Evolutionary conservation across 495 filamentous ascomycete species (phyloP).

Genomic region (Aspergillus bertholletiae): DNA sequence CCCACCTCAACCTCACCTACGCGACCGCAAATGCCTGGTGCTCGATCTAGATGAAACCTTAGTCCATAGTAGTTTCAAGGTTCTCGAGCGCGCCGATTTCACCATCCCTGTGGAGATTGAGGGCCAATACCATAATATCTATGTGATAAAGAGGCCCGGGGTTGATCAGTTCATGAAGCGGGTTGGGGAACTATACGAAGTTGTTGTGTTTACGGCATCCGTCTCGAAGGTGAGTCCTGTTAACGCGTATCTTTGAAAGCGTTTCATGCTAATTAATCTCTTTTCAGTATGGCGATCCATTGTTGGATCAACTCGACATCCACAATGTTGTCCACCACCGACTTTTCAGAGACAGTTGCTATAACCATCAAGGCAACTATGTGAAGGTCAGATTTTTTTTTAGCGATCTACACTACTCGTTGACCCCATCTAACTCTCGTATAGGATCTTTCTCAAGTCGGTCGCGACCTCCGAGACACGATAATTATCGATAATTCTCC

Average conservation of each 20-base stretch:
- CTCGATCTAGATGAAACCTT: conserved; percentile 97
- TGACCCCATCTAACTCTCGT: conserved; percentile 4
- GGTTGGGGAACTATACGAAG: conserved; percentile 95
- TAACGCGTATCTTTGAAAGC: not conserved
- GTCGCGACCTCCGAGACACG: conserved; percentile 91
- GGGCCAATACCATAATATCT: conserved; percentile 98
- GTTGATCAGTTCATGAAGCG: conserved; percentile 99
- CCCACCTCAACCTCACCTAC: conserved; percentile 69
- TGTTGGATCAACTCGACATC: conserved; percentile 96
- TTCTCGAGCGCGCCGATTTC: conserved; percentile 96
- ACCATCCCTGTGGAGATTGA: conserved; percentile 99
- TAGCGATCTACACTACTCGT: not conserved
- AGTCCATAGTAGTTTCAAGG: conserved; percentile 99
- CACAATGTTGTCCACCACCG: conserved; percentile 95
- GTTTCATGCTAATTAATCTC: conserved; percentile 13
- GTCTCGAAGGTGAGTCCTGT: conserved; percentile 80
- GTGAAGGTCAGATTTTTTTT: conserved; percentile 63
- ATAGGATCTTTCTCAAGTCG: conserved; percentile 90
- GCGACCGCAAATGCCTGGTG: conserved; percentile 89
- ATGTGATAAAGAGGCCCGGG: conserved; percentile 96
- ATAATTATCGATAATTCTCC: conserved; percentile 99
- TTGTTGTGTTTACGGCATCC: conserved; percentile 97
- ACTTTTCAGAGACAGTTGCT: conserved; percentile 96
- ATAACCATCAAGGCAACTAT: conserved; percentile 99
- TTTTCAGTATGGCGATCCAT: conserved; percentile 85